Base-by-base conservation (phyloP, 805 yeast species). In the Saturnispora kantuleensis region DNA sequence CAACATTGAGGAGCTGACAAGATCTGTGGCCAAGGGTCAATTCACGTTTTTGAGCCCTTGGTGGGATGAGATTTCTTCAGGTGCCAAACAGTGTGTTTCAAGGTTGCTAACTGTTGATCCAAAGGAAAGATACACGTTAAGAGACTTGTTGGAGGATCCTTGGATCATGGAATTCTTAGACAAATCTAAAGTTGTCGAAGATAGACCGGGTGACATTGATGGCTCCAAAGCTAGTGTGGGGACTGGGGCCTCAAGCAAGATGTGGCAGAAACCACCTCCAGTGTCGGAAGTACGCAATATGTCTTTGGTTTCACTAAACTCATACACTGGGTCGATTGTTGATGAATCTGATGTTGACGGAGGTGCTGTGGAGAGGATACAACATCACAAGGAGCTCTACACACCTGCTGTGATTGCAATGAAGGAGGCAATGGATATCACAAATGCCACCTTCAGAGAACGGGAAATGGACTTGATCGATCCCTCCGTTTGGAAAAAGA, bases 51-150 rank as follows among this genome's bases (percentile, higher is more conserved):
- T 84, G 52, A 68, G 77, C 31, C 94, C 94, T 1, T 84, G 94
- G 94, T 84, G 94, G 94, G 94, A 84, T 60, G 93, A 84, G 51
- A 81, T 84, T 32, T 72, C 81, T 40, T 56, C 53, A 32, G 77
- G 73, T 6, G 94, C 93, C 6, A 84, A 82, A 62, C 69, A 77
- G 51, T 74, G 87, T 60, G 86, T 84, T 6, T 63, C 77, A 3
- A 76, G 70, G 48, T 67, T 84, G 49, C 65, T 84, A 31, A 81
- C 87, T 0, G 90, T 84, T 15, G 83, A 82, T 56, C 87, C 89
- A 6, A 62, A 66, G 29, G 64, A 71, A 44, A 67, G 94, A 45
- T 82, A 82, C 56, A 77, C 85, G 8, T 79, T 84, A 46, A 81
- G 81, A 47, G 81, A 84, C 41, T 77, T 84, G 50, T 66, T 84